Percentiles rank a stretch among this genome's conserved stretches.
Conservation (phyloP, 1,284 basidiomycete genomes). For the Albatrellus sp. region DNA sequence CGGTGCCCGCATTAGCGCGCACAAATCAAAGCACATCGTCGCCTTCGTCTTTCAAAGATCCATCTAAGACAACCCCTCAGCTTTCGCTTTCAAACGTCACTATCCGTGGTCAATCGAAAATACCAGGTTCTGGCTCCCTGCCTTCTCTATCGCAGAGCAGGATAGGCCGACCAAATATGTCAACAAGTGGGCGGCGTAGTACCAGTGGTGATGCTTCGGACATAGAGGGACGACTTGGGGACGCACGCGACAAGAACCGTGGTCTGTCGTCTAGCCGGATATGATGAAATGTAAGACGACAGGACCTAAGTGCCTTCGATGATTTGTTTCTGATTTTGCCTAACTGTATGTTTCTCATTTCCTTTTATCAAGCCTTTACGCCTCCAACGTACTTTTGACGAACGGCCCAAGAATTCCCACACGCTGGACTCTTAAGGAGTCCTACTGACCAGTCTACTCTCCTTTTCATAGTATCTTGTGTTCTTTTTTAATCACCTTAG, state of each 20-base stretch:
- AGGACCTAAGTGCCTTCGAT: too few species aligned
- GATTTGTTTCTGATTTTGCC: too few species aligned
- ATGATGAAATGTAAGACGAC: too few species aligned
- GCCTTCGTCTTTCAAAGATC: constrained; percentile 12
- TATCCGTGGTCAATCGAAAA: constrained; percentile 21
- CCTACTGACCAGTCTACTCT: constrained; percentile 1
- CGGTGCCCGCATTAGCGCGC: constrained; percentile 23
- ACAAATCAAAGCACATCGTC: constrained; percentile 15
- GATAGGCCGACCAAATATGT: constrained; percentile 45
- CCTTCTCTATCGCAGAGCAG: constrained; percentile 40
- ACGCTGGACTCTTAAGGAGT: constrained; percentile 3
- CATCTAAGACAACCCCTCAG: constrained; percentile 25
- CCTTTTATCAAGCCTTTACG: constrained; percentile 1
- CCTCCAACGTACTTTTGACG: neutral
- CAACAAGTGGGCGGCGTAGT: constrained; percentile 35
- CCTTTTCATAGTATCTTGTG: neutral
- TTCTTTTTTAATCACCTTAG: neutral
- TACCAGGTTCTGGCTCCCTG: constrained; percentile 26
- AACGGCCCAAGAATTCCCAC: neutral
- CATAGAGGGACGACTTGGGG: constrained; percentile 10
- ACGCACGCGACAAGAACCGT: neutral
- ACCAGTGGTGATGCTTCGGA: constrained; percentile 21
- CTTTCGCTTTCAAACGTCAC: constrained; percentile 37
- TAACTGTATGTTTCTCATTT: neutral
- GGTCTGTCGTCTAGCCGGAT: too few species aligned